phyloP scores from a whole-genome alignment of 2,329 filamentous ascomycete genomes.

The Alternaria gansuensis region DNA sequence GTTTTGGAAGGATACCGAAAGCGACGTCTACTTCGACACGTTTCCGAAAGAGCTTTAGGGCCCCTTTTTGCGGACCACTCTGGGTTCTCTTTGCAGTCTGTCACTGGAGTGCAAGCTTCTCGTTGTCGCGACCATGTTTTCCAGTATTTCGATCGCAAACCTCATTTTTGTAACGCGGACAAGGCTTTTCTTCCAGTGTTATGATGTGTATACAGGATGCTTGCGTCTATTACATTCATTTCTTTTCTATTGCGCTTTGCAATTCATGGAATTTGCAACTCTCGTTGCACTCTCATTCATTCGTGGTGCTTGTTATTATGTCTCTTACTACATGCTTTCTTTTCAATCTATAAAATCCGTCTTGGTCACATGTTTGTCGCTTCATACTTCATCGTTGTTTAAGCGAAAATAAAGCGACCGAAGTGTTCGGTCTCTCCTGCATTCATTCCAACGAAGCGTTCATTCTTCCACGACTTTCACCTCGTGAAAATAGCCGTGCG shows the following conservation, averaged over 20 bases:
- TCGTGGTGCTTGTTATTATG: not conserved
- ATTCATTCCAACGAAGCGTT: not conserved
- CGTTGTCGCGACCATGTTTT: not conserved
- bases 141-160: not conserved
- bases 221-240: not conserved
- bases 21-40: not conserved
- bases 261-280: not conserved
- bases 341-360: not conserved
- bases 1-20: not conserved
- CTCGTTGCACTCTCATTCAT: not conserved
- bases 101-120: not conserved
- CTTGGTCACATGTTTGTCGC: not conserved
- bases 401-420: not conserved
- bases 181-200: not conserved
- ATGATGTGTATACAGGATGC: not conserved
- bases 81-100: not conserved
- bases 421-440: not conserved
- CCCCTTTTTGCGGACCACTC: not conserved
- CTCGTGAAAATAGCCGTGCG: not conserved
- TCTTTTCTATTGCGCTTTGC: not conserved
- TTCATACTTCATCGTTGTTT: not conserved
- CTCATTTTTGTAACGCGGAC: not conserved
- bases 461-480: not conserved
- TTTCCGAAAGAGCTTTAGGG: not conserved
- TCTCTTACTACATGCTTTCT: not conserved